Evolutionary conservation across 2,329 filamentous ascomycete species (phyloP), one percentile per base, ranked within the genome.

Genomic region (Fusarium bactridioides): DNA sequence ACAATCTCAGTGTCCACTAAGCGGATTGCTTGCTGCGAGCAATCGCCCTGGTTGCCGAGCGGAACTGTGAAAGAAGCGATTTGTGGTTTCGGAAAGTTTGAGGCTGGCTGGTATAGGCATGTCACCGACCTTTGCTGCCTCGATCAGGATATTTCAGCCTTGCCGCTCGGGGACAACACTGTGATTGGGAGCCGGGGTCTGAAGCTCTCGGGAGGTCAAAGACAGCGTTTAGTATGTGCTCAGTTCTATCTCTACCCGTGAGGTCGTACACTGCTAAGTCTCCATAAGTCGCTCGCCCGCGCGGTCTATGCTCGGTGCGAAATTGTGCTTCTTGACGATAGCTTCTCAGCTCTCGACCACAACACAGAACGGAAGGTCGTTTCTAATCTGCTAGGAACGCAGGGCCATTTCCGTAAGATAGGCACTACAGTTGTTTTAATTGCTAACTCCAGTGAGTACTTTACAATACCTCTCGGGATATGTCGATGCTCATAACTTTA

Each of bases 191-290:
- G 55, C 10, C 13, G 19, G 7, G 55, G 41, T 4, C 13, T 48
- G 31, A 57, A 57, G 40, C 55, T 57, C 7, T 57, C 55, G 3
- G 55, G 55, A 9, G 55, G 55, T 4, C 55, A 57, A 27, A 57
- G 41, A 13, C 41, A 48, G 2, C 55, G 55, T 1, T 2, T 57
- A 2, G 54, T 57, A 57, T 13, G 7, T 35, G 7, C 12, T 2
- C 12, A 1, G 1, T 7, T 31, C 2, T 21, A 9, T 23, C 21
- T 16, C 16, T 8, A 11, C 7, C 6, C 16, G 0, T 21, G n/a
- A 33, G 3, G 5, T 1, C 16, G 25, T 16, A 9, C 0, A 0
- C 2, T 33, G 16, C 27, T 57, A 7, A 57, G 12, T 13, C 13
- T 18, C 0, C 4, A 21, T 9, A 6, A 57, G 54, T 40, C 54